Evolutionary conservation across 1,139 yeast species (phyloP), one percentile per base, ranked within the genome.

Genomic region (Kluyveromyces sp.): DNA sequence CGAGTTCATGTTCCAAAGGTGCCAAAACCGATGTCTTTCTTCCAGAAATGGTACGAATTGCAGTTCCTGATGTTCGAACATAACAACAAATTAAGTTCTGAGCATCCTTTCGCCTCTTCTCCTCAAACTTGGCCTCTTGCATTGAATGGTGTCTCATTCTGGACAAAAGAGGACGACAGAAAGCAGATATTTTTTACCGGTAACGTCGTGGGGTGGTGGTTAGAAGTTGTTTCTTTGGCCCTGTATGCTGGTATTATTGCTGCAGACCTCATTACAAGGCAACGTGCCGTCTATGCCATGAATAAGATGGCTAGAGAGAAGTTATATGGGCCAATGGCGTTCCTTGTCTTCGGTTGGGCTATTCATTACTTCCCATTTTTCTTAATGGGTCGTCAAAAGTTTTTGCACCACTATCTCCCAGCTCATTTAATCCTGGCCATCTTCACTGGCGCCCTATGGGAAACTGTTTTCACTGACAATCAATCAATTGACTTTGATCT

Each of bases 41-140:
- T 86, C 52, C 75, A 71, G 51, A 94, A 94, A 65, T 92, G 95
- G 87, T 69, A 79, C 69, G 97, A 94, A 66, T 73, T 89, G 51
- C 98, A 92, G 68, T 65, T 73, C 36, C 73, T 78, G 50, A 92
- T 92, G 99, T 88, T 92, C 71, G 79, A 81, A 51, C 96, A 89
- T 59, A 92, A 92, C 68, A 92, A 89, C 65, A 80, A 83, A 54
- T 72, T 92, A 54, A 75, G 92, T 3, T 74, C 92, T 15, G 87
- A 85, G 33, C 99, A 92, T 65, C 99, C 99, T 40, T 94, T 86
- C 69, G 96, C 97, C 7, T 86, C 96, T 3, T 83, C 80, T 51
- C 99, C 99, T 3, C 77, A 80, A 51, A 70, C 83, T 6, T 92
- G 99, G 99, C 98, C 98, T n/a, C 74, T 86, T 53, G 77, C 94